Base-by-base conservation (phyloP, 1,284 basidiomycete genomes). In the Gastroboletus turbinatus region DNA sequence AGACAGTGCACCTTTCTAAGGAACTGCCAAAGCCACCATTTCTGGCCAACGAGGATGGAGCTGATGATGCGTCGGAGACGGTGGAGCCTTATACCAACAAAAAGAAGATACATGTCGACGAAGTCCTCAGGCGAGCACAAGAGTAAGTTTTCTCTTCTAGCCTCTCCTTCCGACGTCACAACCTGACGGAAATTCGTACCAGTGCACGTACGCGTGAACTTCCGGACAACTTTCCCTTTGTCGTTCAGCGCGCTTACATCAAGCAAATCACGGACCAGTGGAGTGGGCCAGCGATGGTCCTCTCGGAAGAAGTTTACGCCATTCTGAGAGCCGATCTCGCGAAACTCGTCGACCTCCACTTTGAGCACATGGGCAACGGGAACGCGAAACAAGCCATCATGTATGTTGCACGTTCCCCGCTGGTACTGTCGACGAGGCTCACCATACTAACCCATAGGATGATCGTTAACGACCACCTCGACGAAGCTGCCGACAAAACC, bases 181-280 rank as follows among this genome's bases (percentile, higher is more conserved):
- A 5, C 1, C 25, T 55, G 23, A 65, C 1, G 2, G 16, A 23
- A 16, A 14, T 25, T 10, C 10, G n/a, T 39, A 9, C 8, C 40
- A 90, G 88, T 9, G 80, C 85, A 0, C 78, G 82, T 1, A 86
- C 86, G 0, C 82, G 87, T 5, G 86, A 90, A 64, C 75, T 90
- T 0, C 87, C 88, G 0, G 83, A 80, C 16, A 80, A 82, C 57
- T 82, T 79, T 57, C 88, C 88, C 0, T 90, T 86, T 59, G 73
- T 81, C 0, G 84, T 88, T 0, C 82, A 82, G 29, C 64, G 76
- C 6, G 57, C 66, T 0, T 82, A 80, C 46, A 85, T 91, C 45
- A 57, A 66, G 2, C 56, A 67, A 1, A 69, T 82, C 21, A 77
- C 79, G 11, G 51, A 68, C 17, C 59, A 74, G 45, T 91, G 89